A percentile compares a stretch with the other conserved stretches of the same genome.
phyloP scores from a whole-genome alignment of 1,284 basidiomycete species.

The Pseudozyma sp. region DNA sequence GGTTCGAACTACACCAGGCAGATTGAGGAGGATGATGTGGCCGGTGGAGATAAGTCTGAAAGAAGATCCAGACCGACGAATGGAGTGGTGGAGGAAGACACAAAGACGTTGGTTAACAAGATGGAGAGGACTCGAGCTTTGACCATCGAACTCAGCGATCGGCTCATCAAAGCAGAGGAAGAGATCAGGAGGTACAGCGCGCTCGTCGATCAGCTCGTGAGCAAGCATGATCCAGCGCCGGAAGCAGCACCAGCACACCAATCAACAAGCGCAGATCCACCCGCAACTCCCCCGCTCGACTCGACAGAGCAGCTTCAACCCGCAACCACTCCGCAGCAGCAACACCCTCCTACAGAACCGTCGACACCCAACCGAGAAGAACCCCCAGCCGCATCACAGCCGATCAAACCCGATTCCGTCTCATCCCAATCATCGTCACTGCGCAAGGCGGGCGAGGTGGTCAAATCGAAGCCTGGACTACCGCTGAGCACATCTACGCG shows the following conservation, averaged over 20 bases:
- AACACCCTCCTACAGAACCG: neutral
- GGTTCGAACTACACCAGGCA: constrained; percentile 27
- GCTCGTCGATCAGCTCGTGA: constrained; percentile 17
- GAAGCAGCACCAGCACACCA: constrained; percentile 3
- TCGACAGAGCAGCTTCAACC: constrained; percentile 5
- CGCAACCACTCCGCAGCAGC: neutral
- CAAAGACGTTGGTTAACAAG: constrained; percentile 15
- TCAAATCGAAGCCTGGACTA: neutral
- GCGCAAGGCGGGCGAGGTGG: neutral
- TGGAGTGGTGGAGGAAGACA: constrained; percentile 4
- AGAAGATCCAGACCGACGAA: constrained; percentile 2
- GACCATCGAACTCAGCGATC: constrained; percentile 38
- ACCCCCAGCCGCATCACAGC: neutral
- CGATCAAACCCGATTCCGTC: constrained; percentile 6
- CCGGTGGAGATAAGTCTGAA: neutral
- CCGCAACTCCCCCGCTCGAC: constrained; percentile 1
- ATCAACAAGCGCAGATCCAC: neutral
- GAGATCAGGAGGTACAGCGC: constrained; percentile 27
- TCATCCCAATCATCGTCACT: constrained; percentile 1
- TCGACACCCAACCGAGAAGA: neutral
- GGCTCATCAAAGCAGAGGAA: constrained; percentile 37
- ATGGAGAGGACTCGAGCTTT: constrained; percentile 42
- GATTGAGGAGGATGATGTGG: constrained; percentile 8
- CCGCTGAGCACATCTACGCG: constrained; percentile 2
- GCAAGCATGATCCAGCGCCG: neutral